Conservation (phyloP, 2,329 filamentous ascomycete species). For the Macrophomina tecta region DNA sequence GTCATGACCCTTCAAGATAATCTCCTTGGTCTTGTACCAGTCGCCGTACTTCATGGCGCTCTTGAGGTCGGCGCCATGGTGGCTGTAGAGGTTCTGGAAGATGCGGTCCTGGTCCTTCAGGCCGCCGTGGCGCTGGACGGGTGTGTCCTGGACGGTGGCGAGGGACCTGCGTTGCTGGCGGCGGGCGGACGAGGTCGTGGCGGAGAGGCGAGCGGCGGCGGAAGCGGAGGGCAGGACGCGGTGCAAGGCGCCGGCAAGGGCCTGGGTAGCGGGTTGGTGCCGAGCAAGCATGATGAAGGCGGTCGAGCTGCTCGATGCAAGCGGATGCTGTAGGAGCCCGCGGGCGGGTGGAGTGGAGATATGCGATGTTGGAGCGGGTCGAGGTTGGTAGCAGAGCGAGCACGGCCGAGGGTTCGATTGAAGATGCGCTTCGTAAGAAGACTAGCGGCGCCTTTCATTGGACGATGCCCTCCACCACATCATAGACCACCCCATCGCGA, state of each 20-base stretch:
- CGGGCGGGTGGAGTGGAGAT: slow-evolving; percentile 26
- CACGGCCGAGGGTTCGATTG: slow-evolving; percentile 23
- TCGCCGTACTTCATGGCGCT: slow-evolving; percentile 97
- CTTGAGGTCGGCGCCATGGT: slow-evolving; percentile 89
- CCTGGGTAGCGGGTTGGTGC: slow-evolving; percentile 46
- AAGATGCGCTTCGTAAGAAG: slow-evolving; percentile 19
- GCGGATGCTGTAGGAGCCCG: slow-evolving; percentile 30
- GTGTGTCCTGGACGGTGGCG: slow-evolving; percentile 60
- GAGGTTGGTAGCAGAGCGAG: slow-evolving; percentile 20
- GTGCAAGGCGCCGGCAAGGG: slow-evolving; percentile 48
- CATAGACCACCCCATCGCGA: slow-evolving; percentile 22
- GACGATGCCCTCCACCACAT: slow-evolving; percentile 32
- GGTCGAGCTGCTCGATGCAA: slow-evolving; percentile 23
- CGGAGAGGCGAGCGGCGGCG: slow-evolving; percentile 46
- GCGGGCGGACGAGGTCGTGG: slow-evolving; percentile 47
- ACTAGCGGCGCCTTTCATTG: slow-evolving; percentile 33
- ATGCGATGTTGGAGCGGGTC: slow-evolving; percentile 23
- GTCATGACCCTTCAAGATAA: slow-evolving; percentile 93
- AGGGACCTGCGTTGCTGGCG: slow-evolving; percentile 70
- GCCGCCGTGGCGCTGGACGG: slow-evolving; percentile 77
- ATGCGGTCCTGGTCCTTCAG: slow-evolving; percentile 97
- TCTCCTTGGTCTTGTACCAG: slow-evolving; percentile 99
- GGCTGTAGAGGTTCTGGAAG: slow-evolving; percentile 97
- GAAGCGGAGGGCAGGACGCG: slow-evolving; percentile 48
- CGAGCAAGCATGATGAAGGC: slow-evolving; percentile 48